Conservation (phyloP, 345 rosid species). For the Barbarea vulgaris region DNA sequence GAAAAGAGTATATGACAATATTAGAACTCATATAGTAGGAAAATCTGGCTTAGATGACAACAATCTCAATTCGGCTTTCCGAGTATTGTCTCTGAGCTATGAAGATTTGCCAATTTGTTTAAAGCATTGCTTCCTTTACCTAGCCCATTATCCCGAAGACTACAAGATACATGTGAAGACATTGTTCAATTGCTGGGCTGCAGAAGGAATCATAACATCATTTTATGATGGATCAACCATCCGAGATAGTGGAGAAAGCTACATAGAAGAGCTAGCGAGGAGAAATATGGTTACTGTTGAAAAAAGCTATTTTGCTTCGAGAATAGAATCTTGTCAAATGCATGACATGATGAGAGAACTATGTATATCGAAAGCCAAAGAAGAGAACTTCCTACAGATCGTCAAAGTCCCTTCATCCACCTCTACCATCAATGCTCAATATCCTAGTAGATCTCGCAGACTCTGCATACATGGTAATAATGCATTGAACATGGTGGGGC, state of each 20-base stretch:
- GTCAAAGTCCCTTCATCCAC: slow-evolving; percentile 4
- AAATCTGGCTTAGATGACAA: not conserved
- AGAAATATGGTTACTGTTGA: slow-evolving; percentile 45
- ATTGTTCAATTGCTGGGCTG: slow-evolving; percentile 44
- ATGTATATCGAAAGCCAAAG: slow-evolving; percentile 30
- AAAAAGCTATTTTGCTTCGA: not conserved
- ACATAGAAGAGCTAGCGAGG: slow-evolving; percentile 37
- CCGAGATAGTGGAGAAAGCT: no score
- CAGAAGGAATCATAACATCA: slow-evolving; percentile 35
- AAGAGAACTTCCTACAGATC: slow-evolving; percentile 28
- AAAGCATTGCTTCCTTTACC: slow-evolving; percentile 36
- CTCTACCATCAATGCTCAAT: slow-evolving; percentile 15
- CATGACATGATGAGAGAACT: slow-evolving; percentile 42
- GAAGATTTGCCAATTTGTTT: slow-evolving; percentile 17
- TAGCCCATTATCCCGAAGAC: slow-evolving; percentile 31
- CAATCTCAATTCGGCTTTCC: not conserved
- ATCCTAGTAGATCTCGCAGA: slow-evolving; percentile 12
- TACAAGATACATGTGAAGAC: slow-evolving; percentile 23
- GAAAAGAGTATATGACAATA: slow-evolving; percentile 22
- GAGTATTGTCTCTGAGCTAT: slow-evolving; percentile 26
- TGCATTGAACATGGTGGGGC: not conserved
- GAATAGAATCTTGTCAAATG: not conserved
- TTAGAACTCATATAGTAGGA: not conserved
- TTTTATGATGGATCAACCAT: slow-evolving; percentile 1
- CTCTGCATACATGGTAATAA: not conserved